Percentiles rank a stretch among this genome's conserved stretches.
Conservation (phyloP, 164 flowering plant species). For the Annona cherimola region DNA sequence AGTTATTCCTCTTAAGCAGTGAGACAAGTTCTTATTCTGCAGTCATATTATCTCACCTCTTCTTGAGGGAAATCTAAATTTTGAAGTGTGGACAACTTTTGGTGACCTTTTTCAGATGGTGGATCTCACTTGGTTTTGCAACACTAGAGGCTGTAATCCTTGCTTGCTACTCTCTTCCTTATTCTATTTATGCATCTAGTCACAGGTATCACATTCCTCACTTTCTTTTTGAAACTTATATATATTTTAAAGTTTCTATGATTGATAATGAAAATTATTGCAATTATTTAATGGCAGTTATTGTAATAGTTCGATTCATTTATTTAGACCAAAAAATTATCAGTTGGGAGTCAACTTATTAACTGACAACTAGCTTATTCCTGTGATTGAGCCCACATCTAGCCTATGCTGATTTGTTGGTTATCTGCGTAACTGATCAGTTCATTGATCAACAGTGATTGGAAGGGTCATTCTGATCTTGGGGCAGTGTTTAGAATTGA, state of each 20-base stretch:
- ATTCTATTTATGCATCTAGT: conserved; percentile 82
- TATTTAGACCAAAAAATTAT: no score
- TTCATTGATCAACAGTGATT: no score
- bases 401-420: no score
- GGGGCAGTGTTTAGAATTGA: no score
- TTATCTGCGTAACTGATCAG: no score
- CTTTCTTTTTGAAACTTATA: not conserved
- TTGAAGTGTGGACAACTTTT: conserved; percentile 7
- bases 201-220: conserved; percentile 36
- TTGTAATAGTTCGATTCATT: no score
- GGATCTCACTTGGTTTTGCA: conserved; percentile 92
- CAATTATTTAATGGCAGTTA: no score
- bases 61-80: not conserved
- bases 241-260: not conserved
- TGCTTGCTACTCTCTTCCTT: conserved; percentile 73
- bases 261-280: no score
- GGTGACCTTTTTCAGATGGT: conserved; percentile 67
- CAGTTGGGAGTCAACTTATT: no score
- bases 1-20: conserved; percentile 61
- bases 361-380: no score
- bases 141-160: conserved; percentile 61
- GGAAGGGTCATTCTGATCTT: no score
- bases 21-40: conserved; percentile 41
- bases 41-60: conserved; percentile 11
- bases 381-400: no score